phyloP scores from a whole-genome alignment of 2,329 filamentous ascomycete species.

The Fusarium mundagurra region DNA sequence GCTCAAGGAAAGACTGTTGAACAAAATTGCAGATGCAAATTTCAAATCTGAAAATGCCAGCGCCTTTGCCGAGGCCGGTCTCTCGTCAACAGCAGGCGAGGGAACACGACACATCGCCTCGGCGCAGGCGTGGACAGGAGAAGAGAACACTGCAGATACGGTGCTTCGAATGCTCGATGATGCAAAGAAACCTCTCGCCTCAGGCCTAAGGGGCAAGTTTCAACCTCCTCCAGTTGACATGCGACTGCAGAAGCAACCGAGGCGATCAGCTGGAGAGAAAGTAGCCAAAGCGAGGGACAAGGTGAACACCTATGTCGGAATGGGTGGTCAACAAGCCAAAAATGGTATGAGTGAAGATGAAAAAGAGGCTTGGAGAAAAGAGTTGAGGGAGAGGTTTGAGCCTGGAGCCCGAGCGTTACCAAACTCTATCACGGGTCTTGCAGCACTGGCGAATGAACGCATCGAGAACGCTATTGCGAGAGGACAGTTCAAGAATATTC shows the following conservation, averaged over 20 bases:
- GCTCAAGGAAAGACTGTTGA: conserved; percentile 66
- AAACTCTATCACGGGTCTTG: conserved; percentile 79
- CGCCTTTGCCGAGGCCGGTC: conserved; percentile 59
- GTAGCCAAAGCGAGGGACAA: conserved; percentile 66
- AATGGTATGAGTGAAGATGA: conserved; percentile 74
- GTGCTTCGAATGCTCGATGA: conserved; percentile 88
- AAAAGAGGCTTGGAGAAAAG: conserved; percentile 73
- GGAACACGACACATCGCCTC: conserved; percentile 75
- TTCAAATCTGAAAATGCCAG: conserved; percentile 62
- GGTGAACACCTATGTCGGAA: conserved; percentile 60
- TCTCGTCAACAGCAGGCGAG: conserved; percentile 69
- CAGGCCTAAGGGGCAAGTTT: conserved; percentile 57
- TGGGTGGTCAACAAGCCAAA: conserved; percentile 59
- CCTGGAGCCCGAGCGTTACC: conserved; percentile 78
- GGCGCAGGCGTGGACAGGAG: conserved; percentile 79
- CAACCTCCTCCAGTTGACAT: conserved; percentile 62
- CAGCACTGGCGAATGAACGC: conserved; percentile 85
- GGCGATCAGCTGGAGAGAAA: conserved; percentile 56
- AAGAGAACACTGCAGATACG: conserved; percentile 77
- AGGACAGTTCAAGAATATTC: conserved; percentile 88
- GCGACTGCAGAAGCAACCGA: conserved; percentile 55
- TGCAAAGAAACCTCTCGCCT: conserved; percentile 74
- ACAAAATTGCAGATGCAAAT: conserved; percentile 64
- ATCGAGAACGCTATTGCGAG: conserved; percentile 95
- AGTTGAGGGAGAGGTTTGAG: conserved; percentile 83